Evolutionary conservation across 179 eudicot genomes (phyloP).

Genomic region (Drosera spatulata): DNA sequence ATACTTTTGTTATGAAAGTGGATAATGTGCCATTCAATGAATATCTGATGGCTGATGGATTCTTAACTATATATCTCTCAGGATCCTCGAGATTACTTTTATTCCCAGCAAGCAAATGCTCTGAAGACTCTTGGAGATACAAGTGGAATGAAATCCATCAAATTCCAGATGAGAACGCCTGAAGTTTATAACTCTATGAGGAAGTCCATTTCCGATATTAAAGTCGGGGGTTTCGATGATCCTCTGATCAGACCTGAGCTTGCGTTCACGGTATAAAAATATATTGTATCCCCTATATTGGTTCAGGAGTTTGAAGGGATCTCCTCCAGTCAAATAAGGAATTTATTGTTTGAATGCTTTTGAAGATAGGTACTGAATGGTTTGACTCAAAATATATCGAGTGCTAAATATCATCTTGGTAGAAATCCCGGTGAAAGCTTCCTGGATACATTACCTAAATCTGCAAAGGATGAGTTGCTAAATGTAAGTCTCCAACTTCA

Average conservation of each 20-base stretch:
- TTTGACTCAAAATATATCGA: conserved; percentile 70
- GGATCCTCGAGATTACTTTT: conserved; percentile 98
- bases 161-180: conserved; percentile 34
- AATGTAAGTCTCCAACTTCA: conserved; percentile 36
- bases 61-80: conserved; percentile 12
- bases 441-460: conserved; percentile 65
- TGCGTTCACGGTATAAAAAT: conserved; percentile 57
- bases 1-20: conserved; percentile 6
- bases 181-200: conserved; percentile 62
- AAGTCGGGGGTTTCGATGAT: conserved; percentile 39
- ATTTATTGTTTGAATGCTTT: conserved; percentile 10
- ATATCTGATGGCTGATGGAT: conserved; percentile 4
- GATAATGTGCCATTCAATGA: neutral
- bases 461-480: conserved; percentile 57
- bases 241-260: conserved; percentile 65
- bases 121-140: conserved; percentile 54
- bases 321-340: neutral
- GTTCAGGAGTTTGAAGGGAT: neutral
- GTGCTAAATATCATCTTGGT: conserved; percentile 67
- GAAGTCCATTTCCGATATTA: conserved; percentile 43
- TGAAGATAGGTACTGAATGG: conserved; percentile 46
- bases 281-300: neutral
- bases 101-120: conserved; percentile 92
- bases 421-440: conserved; percentile 69
- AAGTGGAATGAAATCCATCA: conserved; percentile 34